Evolutionary conservation across 371 early-diverging fungal genomes (phyloP), one percentile per base, ranked within the genome.

Genomic region (Apophysomyces elegans): DNA sequence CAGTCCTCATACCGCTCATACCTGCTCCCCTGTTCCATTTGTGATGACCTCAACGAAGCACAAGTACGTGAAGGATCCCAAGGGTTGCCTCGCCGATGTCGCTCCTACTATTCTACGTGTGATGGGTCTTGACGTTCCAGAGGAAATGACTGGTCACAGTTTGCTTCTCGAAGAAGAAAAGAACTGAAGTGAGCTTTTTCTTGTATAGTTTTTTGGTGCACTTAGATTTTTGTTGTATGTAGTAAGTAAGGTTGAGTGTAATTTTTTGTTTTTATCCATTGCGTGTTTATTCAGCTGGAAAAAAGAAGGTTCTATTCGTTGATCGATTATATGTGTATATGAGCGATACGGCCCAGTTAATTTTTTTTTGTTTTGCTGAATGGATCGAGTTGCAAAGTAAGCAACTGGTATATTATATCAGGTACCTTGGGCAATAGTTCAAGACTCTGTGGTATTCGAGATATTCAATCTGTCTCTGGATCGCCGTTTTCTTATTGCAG

Each of bases 51-150:
- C 78, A 14, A 70, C 83, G 38, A 73, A 83, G 37, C 73, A 79
- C 72, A 80, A 81, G 72, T 82, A 79, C 46, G 71, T 80, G 57
- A 73, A 82, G n/a, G 85, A 79, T 45, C 74, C 77, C 62, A 85
- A 71, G 56, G 94, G 91, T 65, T 91, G 95, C 59, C 87, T 99
- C 54, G 93, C 93, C 73, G 99, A 99, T 84, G 99, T 99, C 50
- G 99, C 99, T 5, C 99, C 99, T 39, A 99, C 99, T 2, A 77
- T 99, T 59, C 88, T 99, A 47, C 83, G 87, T 39, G 86, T 95
- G 56, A 94, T 99, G 96, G 97, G 96, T 26, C 75, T 99, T 59
- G 88, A 90, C 57, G 76, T 91, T 21, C 99, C 99, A 21, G 85
- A 89, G 63, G 96, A 97, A 72, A 99, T 99, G 99, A 95, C 95